Conservation (phyloP, 2,329 filamentous ascomycete species). For the Pezicula carpinea region DNA sequence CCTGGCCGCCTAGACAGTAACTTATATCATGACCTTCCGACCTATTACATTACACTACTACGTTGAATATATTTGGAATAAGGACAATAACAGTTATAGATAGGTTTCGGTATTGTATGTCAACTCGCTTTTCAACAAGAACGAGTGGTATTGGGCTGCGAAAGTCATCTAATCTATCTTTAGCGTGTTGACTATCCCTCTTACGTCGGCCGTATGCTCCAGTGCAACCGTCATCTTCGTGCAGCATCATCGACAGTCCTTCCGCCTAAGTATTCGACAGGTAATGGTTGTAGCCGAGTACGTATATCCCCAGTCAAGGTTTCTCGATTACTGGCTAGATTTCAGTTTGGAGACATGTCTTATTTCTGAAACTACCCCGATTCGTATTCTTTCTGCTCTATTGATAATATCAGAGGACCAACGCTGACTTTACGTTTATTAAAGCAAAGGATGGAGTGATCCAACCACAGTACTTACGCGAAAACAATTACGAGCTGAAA, state of each 20-base stretch:
- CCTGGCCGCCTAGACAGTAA: background rate
- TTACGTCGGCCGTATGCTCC: conserved; percentile 21
- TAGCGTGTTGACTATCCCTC: conserved; percentile 17
- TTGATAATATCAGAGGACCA: too few relatives aligned
- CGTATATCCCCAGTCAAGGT: too few relatives aligned
- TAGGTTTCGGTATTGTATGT: background rate
- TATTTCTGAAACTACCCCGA: too few relatives aligned
- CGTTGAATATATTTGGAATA: background rate
- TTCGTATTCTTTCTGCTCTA: too few relatives aligned
- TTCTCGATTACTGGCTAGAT: too few relatives aligned
- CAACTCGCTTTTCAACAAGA: too few relatives aligned
- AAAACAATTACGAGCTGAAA: conserved; percentile 9
- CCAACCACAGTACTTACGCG: conserved; percentile 4
- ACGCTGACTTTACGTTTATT: too few relatives aligned
- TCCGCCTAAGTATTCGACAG: conserved; percentile 17
- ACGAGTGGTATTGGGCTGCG: conserved; percentile 13
- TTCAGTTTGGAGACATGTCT: too few relatives aligned
- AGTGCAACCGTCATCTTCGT: conserved; percentile 21
- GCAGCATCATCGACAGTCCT: conserved; percentile 14
- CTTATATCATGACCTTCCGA: background rate
- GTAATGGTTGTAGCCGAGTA: conserved; percentile 20
- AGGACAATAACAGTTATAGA: background rate
- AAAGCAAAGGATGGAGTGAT: conserved; percentile 19
- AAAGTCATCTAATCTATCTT: conserved; percentile 18
- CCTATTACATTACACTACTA: background rate